Conservation (phyloP, 768 basidiomycete species). For the Baorangia bicolor region DNA sequence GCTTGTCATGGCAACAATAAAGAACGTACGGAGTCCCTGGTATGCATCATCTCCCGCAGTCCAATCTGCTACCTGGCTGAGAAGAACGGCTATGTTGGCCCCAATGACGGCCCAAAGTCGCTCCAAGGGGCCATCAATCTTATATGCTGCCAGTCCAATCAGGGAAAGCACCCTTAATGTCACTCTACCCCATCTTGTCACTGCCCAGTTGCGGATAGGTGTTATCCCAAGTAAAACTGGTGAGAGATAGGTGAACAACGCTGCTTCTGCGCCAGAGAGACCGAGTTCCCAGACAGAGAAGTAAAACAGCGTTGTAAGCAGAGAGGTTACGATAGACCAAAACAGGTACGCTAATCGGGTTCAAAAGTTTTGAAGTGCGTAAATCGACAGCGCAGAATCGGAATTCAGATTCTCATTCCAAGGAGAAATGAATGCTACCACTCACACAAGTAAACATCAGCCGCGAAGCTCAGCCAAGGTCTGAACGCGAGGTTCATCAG, state of each 20-base stretch:
- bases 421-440: neutral
- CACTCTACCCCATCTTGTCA: slow-evolving; percentile 48
- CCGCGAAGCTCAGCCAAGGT: slow-evolving; percentile 34
- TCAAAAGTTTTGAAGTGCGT: neutral
- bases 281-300: slow-evolving; percentile 92
- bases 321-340: slow-evolving; percentile 80
- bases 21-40: slow-evolving; percentile 47
- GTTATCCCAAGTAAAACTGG: slow-evolving; percentile 57
- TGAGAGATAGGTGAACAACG: slow-evolving; percentile 69
- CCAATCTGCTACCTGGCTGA: slow-evolving; percentile 57
- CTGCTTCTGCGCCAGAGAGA: slow-evolving; percentile 77
- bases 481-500: slow-evolving; percentile 1
- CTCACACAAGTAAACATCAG: slow-evolving; percentile 59
- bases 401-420: slow-evolving; percentile 5
- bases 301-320: slow-evolving; percentile 82
- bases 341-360: slow-evolving; percentile 62
- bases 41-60: slow-evolving; percentile 41
- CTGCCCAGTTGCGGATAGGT: slow-evolving; percentile 44
- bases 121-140: slow-evolving; percentile 47
- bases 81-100: slow-evolving; percentile 49
- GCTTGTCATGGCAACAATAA: neutral
- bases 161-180: slow-evolving; percentile 50
- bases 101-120: slow-evolving; percentile 56
- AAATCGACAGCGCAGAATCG: neutral
- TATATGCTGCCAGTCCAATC: slow-evolving; percentile 53